Evolutionary conservation across 177 flowering plant species (phyloP), one percentile per base, ranked within the genome.

Genomic region (Vitis hybrid): DNA sequence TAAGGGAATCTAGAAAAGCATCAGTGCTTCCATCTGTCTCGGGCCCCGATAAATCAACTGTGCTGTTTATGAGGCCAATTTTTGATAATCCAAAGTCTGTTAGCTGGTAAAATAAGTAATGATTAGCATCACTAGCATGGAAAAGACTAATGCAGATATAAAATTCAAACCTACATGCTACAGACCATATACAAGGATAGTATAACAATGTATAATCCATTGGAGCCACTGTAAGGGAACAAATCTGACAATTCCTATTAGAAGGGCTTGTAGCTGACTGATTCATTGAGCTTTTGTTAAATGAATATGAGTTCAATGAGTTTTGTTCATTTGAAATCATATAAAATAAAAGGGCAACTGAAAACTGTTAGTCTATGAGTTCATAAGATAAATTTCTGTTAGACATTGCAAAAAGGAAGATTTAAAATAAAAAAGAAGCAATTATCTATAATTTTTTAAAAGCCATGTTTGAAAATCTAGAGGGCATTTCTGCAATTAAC

Each of bases 61-160:
- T 85, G 72, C 88, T 82, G 75, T 89, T 87, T 65, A 89, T 84
- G 57, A 90, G 93, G 55, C 96, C 96, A 78, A 90, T 84, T 77
- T 84, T 89, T 55, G 96, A 90, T 20, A 90, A 74, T 63, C 96
- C 96, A 76, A 90, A 90, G 65, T 90, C 96, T 71, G 96, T 89
- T 76, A 90, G 91, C 96, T 90, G 93, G 78, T 69, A 64, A 74
- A 24, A 72, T 12, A 61, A 65, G 67, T 58, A 68, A 51, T 48
- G 7, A 24, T 62, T 63, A 70, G 72, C 24, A 20, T 14, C 32
- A 30, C 13, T 52, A 61, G 12, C 71, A 65, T 30, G 32, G 35
- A 32, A 54, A 72, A 24, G 9, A 46, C 32, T 50, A 9, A 64
- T 68, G 56, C 32, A 51, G 32, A 50, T n/a, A 21, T 56, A 24